These are phyloP conservation scores for Kurtzmaniella cleridarum DNA, from an alignment of 805 yeast species.

Conservation along the genomic window DNA sequence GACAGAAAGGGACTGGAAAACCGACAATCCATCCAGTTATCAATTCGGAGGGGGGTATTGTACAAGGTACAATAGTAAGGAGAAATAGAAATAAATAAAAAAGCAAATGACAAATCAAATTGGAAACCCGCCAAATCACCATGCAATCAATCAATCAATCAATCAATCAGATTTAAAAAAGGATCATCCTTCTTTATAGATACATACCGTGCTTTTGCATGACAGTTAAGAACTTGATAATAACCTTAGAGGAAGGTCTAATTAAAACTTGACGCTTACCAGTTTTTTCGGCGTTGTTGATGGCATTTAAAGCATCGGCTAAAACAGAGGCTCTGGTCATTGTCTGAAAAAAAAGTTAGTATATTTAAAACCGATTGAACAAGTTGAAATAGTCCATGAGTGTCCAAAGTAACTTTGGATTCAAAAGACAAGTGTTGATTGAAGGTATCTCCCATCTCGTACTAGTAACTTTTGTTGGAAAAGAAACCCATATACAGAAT, in stretches of 20 bases:
- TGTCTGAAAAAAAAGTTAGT: conserved; percentile 11
- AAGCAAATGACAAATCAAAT: conserved; percentile 1
- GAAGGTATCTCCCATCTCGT: conserved; percentile 25
- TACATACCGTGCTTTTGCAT: conserved; percentile 33
- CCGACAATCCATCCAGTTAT: conserved; percentile 97
- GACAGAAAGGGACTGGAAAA: conserved; percentile 89
- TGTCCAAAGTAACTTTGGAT: conserved; percentile 28
- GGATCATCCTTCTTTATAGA: conserved; percentile 5
- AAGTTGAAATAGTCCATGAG: conserved; percentile 29
- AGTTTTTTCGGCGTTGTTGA: conserved; percentile 33
- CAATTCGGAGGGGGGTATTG: conserved; percentile 68
- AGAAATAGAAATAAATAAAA: background rate
- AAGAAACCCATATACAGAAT: conserved; percentile 5
- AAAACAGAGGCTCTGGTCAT: conserved; percentile 33
- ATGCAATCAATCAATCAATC: no score
- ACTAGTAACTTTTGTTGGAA: conserved; percentile 11
- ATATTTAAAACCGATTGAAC: conserved; percentile 3
- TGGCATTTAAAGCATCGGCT: conserved; percentile 32
- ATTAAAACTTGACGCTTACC: conserved; percentile 32
- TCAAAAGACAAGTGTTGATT: conserved; percentile 15
- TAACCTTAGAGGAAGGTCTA: conserved; percentile 32
- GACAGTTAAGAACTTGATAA: conserved; percentile 26
- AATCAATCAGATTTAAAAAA: no score
- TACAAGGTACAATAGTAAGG: conserved; percentile 1
- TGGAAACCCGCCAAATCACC: no score